Base-by-base conservation (phyloP, 441 rosid species). In the Adansonia gregorii region DNA sequence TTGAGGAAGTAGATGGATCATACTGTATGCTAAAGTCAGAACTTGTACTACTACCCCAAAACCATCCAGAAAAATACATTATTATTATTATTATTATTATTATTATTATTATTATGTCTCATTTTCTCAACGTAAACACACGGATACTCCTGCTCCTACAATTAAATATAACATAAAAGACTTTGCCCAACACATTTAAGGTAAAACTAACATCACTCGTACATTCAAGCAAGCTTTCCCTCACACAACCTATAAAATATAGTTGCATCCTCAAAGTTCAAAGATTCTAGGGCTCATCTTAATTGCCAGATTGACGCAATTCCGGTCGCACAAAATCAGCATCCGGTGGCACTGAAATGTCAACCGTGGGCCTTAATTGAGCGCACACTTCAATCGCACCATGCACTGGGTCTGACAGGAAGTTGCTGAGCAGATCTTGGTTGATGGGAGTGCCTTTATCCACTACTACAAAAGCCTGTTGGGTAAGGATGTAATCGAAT, bases 321-420 rank as follows among this genome's bases (percentile, higher is more conserved):
- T 93, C 98, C 0, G 97, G 98, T 43, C 98, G 98, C 59, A 95
- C 98, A 46, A 95, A 95, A 79, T 95, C 96, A 0, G 98, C 98
- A 82, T 95, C 91, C 4, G 93, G 69, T 7, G 98, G 86, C 73
- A 93, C 98, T 0, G 98, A 93, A 76, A 95, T 95, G 85, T 95
- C 98, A 0, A 93, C 93, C 0, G 97, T 90, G 17, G 98, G 97
- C 79, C 99, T 92, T 85, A 95, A 81, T 64, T 87, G 89, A 6
- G 98, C 94, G 11, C 97, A 95, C 14, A 95, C 98, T 73, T 91
- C 89, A 15, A 91, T 86, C n/a, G 98, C 99, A 76, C 94, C 95
- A 17, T 95, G 99, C 22, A 93, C 93, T 0, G 96, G 93, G 67
- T 95, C 99, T 0, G 91, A 88, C 61, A 90, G 73, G 90, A 95